Base-by-base conservation (phyloP, 106 monocot genomes). In the Chionographis japonica region DNA sequence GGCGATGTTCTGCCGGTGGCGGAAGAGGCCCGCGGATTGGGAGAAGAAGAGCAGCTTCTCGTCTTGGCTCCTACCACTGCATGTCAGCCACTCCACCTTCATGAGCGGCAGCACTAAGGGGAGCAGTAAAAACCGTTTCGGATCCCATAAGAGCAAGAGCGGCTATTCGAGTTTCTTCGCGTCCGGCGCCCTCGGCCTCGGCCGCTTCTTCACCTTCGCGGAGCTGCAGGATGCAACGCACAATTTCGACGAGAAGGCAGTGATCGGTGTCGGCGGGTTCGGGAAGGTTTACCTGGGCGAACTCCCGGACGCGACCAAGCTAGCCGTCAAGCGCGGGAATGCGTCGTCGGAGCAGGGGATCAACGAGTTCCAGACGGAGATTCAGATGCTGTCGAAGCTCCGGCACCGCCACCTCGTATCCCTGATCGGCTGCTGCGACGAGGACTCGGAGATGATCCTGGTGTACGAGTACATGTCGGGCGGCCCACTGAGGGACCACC, bases 291-390 rank as follows among this genome's bases (percentile, higher is more conserved):
- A 87, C 62, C 12, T 80, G 0, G 83, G 71, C 2, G 71, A 49
- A 58, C 73, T 83, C 27, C 72, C 80, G 2, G 83, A 83, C 58
- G 83, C 80, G 5, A 71, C 80, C 1, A 87, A 83, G 54, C 4
- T 87, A 7, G 87, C 87, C 40, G 83, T 87, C 20, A 87, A 87
- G 72, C 76, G 87, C 1, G 87, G 87, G 35, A 87, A 83, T 40
- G 68, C 87, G 0, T 80, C 83, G 11, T 87, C 87, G 4, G 79
- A 83, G 35, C 87, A 87, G 57, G 87, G 87, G 5, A 74, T 87
- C 42, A 68, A 80, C 54, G 87, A 87, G 67, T 87, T 87, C 83
- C 87, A 87, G n/a, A 83, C 87, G 19, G 87, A 87, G 74, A 87
- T 87, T 12, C 67, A 87, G 68, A 83, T 83, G 87, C 77, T 87